Percentiles rank a stretch among this genome's conserved stretches.
Conservation (phyloP, 441 rosid species). For the Hura crepitans region DNA sequence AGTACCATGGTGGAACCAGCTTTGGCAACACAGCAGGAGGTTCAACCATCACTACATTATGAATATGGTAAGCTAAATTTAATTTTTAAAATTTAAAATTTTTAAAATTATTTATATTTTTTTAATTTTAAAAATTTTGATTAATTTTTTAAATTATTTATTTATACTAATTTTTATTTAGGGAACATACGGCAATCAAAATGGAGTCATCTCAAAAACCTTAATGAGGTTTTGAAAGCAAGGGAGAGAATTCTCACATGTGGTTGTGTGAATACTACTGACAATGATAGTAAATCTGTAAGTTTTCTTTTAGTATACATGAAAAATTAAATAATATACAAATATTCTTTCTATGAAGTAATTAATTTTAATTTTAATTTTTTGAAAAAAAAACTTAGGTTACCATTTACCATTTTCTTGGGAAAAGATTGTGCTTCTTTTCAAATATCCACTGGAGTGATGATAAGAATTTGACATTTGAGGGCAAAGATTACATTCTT, state of each 20-base stretch:
- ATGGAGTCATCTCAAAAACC: slow-evolving; percentile 59
- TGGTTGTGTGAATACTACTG: background rate
- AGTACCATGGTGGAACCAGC: slow-evolving; percentile 90
- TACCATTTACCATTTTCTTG: slow-evolving; percentile 35
- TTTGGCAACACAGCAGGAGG: slow-evolving; percentile 66
- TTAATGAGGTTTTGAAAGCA: slow-evolving; percentile 43
- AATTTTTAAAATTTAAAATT: no score
- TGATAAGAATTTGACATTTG: slow-evolving; percentile 34
- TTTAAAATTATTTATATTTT: background rate
- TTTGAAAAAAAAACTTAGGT: slow-evolving; percentile 26
- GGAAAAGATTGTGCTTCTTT: slow-evolving; percentile 54
- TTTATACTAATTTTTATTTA: slow-evolving; percentile 3
- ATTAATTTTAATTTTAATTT: no score
- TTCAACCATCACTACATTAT: slow-evolving; percentile 53
- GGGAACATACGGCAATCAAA: slow-evolving; percentile 67
- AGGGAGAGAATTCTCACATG: slow-evolving; percentile 43
- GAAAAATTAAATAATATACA: no score
- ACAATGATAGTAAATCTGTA: background rate
- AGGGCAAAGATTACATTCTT: slow-evolving; percentile 27
- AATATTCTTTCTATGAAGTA: no score
- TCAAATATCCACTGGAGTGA: slow-evolving; percentile 31
- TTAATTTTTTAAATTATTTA: background rate
- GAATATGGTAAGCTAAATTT: slow-evolving; percentile 62
- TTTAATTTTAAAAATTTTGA: background rate
- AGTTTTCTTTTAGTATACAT: background rate